Evolutionary conservation across 148 eudicot genomes (phyloP).

Genomic region (Chenopodium berlandieri): DNA sequence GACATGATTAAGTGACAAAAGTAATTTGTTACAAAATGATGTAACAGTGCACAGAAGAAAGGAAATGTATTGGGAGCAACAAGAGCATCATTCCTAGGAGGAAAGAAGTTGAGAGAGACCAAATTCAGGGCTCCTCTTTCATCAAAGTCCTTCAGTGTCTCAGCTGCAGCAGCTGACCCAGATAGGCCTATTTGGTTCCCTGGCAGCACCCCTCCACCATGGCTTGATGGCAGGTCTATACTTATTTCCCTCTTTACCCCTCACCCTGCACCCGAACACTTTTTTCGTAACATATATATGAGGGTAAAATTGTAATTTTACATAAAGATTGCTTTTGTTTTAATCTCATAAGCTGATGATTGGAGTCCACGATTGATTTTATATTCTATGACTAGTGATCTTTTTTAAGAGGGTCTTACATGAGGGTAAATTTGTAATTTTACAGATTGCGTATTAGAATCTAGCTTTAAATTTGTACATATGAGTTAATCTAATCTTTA

Average conservation of each 20-base stretch:
- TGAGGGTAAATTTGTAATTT: neutral
- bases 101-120: conserved; percentile 57
- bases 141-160: conserved; percentile 33
- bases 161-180: conserved; percentile 73
- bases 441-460: neutral
- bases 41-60: conserved; percentile 65
- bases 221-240: conserved; percentile 93
- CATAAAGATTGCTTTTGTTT: neutral
- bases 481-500: neutral
- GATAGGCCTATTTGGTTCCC: conserved; percentile 98
- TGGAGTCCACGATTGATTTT: too few relatives aligned
- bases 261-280: too few relatives aligned
- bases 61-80: conserved; percentile 63
- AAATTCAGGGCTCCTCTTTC: conserved; percentile 39
- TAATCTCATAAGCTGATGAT: too few relatives aligned
- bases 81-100: conserved; percentile 73
- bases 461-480: neutral
- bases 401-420: too few relatives aligned
- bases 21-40: neutral
- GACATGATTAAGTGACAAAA: neutral
- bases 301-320: neutral
- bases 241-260: neutral
- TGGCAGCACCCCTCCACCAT: conserved; percentile 90
- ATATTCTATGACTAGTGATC: too few relatives aligned
- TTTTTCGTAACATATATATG: neutral